These are phyloP conservation scores for Neurospora crassa DNA, from an alignment of 2,329 filamentous ascomycete species.

Conservation along the genomic window DNA sequence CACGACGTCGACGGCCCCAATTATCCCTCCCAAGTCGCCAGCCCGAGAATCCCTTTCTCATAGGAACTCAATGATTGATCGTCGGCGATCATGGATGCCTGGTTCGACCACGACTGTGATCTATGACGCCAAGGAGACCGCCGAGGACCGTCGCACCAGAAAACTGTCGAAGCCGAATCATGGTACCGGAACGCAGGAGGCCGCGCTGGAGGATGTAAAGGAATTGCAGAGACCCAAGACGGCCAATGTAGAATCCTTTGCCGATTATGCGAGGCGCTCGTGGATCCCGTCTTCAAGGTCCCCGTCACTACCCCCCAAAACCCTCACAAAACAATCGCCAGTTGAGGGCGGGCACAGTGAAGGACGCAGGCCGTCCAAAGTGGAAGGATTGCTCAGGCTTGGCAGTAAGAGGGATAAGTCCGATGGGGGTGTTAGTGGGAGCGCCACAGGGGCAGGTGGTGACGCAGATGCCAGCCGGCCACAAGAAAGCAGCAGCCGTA, in stretches of 20 bases:
- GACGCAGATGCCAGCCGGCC: constrained; percentile 19
- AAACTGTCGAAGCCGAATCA: constrained; percentile 12
- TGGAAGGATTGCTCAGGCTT: constrained; percentile 4
- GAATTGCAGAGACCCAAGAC: constrained; percentile 27
- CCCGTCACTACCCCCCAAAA: constrained; percentile 31
- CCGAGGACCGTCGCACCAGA: constrained; percentile 19
- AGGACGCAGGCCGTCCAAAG: neutral
- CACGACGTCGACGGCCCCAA: constrained; percentile 5
- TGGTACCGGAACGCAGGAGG: constrained; percentile 11
- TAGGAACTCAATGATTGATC: constrained; percentile 38
- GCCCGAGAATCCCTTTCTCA: constrained; percentile 20
- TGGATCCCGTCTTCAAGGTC: constrained; percentile 42
- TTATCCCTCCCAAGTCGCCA: constrained; percentile 2
- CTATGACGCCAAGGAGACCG: constrained; percentile 9
- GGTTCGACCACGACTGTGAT: constrained; percentile 29
- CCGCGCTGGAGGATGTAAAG: constrained; percentile 15
- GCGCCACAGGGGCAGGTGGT: neutral
- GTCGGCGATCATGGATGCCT: constrained; percentile 43
- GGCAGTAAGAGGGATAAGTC: constrained; percentile 3
- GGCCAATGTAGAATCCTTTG: constrained; percentile 32
- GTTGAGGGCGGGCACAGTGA: constrained; percentile 16
- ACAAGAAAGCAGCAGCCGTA: constrained; percentile 11
- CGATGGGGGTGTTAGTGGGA: neutral
- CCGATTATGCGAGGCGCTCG: constrained; percentile 39
- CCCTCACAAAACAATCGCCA: constrained; percentile 22